Base-by-base conservation (phyloP, 768 basidiomycete genomes). In the Hygrophoropsis aurantiaca region DNA sequence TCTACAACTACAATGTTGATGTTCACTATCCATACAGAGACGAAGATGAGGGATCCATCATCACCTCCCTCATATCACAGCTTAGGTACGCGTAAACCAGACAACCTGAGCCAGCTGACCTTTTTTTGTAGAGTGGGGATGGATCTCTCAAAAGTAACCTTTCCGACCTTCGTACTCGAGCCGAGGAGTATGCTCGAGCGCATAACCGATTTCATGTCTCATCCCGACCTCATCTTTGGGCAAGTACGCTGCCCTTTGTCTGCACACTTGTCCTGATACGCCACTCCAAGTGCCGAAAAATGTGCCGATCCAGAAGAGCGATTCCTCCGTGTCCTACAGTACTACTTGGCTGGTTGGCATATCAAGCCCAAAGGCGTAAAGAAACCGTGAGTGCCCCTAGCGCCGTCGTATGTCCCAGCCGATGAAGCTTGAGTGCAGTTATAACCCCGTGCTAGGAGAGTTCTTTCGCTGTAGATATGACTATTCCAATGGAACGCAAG, bases 361-460 rank as follows among this genome's bases (percentile, higher is more conserved):
- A 94, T 97, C 73, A 97, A 97, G 69, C 94, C 97, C 55, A 94
- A 90, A 72, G 97, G 94, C 44, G 97, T 98, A 51, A 99, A 99
- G 87, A 99, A 99, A 71, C 95, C 95, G 82, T 94, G 59, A 70
- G 88, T 74, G 50, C 39, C 10, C 38, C 2, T 30, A 45, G 11
- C 44, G 41, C 19, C 44, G 25, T 49, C 25, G 27, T 30, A 6
- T 6, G 27, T 30, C 13, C 27, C 6, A 13, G 27, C 6, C 27
- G 13, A 30, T 30, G 30, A 19, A 34, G 36, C 27, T 15, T 40
- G 20, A 45, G 15, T 44, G 40, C 62, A 92, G 91, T 52, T 99
- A 98, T 69, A 99, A 98, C 67, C 95, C 97, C 34, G 80, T 97
- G 15, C 83, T 98, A 9, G 97, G 97, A 43, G 97, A 99, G 66